Conservation (phyloP, 1,284 basidiomycete species). For the Agaricales sp. region DNA sequence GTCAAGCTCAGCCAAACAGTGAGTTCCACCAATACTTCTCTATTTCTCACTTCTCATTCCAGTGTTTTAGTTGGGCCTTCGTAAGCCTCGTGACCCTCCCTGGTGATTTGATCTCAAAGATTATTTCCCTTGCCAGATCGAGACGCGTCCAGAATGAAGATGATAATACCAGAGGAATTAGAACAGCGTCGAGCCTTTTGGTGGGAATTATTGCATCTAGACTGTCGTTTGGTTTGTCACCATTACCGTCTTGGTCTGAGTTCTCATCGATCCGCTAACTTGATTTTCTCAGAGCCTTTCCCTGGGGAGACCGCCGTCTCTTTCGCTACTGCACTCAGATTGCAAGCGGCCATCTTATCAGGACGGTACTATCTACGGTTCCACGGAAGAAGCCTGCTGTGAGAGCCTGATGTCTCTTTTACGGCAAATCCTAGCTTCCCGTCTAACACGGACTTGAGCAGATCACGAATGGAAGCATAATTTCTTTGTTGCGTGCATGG, state of each 20-base stretch:
- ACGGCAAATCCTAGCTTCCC: conserved; percentile 2
- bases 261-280: conserved; percentile 2
- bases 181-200: conserved; percentile 59
- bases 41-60: not conserved
- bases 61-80: conserved; percentile 37
- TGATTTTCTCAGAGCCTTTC: conserved; percentile 45
- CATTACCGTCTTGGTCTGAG: conserved; percentile 4
- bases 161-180: conserved; percentile 52
- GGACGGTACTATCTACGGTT: conserved; percentile 41
- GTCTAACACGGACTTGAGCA: conserved; percentile 18
- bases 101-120: conserved; percentile 4
- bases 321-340: conserved; percentile 59
- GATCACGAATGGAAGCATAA: conserved; percentile 69
- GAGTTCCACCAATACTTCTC: conserved; percentile 15
- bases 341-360: conserved; percentile 51
- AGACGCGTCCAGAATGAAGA: conserved; percentile 55
- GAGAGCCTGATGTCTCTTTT: conserved; percentile 18
- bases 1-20: conserved; percentile 53
- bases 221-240: conserved; percentile 56
- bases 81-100: conserved; percentile 24
- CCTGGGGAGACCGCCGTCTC: conserved; percentile 68
- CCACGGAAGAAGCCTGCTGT: conserved; percentile 58
- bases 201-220: conserved; percentile 67
- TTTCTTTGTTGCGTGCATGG: conserved; percentile 56
- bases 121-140: conserved; percentile 53